phyloP scores from a whole-genome alignment of 495 filamentous ascomycete species.

The Astrothelium macrocarpum region DNA sequence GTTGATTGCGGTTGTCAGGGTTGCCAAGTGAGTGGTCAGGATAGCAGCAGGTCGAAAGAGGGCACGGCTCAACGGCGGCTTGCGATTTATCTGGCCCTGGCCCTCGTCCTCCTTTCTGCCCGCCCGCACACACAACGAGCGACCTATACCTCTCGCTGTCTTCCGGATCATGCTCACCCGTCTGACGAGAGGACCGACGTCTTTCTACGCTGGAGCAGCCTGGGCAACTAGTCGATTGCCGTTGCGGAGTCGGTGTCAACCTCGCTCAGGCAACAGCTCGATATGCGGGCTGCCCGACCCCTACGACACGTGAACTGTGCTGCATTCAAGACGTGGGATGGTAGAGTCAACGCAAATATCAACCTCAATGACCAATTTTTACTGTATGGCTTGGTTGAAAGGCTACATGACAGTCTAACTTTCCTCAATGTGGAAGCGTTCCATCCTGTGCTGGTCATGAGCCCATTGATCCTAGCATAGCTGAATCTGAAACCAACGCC shows the following conservation, averaged over 20 bases:
- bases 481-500: constrained; percentile 7
- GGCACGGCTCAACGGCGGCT: constrained; percentile 5
- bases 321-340: no score
- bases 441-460: not conserved
- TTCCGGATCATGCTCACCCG: not conserved
- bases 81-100: not conserved
- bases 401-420: no score
- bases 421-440: not conserved
- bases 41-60: not conserved
- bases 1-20: not conserved
- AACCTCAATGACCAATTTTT: no score
- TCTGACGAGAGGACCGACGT: not conserved
- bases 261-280: not conserved
- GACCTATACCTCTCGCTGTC: not conserved
- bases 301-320: not conserved
- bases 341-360: no score
- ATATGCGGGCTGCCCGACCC: not conserved
- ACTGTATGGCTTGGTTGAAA: no score
- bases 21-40: not conserved
- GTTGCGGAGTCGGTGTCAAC: not conserved
- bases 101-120: not conserved
- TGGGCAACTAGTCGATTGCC: no score
- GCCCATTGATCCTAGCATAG: not conserved
- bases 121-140: not conserved
- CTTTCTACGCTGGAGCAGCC: no score